Conservation (phyloP, 2,329 filamentous ascomycete species). For the Penicillium sp. region DNA sequence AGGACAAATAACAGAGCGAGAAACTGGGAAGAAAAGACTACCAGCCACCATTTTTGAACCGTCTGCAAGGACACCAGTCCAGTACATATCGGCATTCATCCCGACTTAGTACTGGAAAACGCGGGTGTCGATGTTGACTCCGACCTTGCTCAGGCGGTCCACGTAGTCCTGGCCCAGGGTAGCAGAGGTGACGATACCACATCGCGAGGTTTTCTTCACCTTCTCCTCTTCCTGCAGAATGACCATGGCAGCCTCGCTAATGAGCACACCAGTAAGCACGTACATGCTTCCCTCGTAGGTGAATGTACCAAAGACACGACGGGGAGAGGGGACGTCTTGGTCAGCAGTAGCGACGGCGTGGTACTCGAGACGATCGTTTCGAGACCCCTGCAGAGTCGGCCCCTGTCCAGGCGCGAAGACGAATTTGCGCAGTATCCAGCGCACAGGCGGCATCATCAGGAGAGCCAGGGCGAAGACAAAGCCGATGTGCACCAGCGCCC, state of each 20-base stretch:
- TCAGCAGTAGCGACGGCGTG: constrained; percentile 48
- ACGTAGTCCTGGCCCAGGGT: constrained; percentile 48
- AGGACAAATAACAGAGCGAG: not conserved
- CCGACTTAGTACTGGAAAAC: constrained; percentile 31
- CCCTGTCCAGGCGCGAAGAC: constrained; percentile 54
- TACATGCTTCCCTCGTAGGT: constrained; percentile 45
- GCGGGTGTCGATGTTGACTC: constrained; percentile 42
- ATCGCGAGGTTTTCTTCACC: constrained; percentile 41
- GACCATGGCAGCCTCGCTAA: constrained; percentile 47
- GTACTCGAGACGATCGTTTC: constrained; percentile 42
- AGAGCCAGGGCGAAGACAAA: constrained; percentile 48
- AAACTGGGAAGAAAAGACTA: not conserved
- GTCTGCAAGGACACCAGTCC: not conserved
- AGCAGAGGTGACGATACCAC: constrained; percentile 51
- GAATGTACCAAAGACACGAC: constrained; percentile 44
- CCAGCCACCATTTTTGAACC: not conserved
- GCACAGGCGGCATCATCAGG: constrained; percentile 53
- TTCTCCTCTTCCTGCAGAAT: constrained; percentile 44
- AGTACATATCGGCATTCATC: not conserved
- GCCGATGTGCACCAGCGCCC: constrained; percentile 49
- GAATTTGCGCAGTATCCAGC: constrained; percentile 49
- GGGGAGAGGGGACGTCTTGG: constrained; percentile 31
- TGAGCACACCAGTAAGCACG: constrained; percentile 42
- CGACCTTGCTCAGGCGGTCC: constrained; percentile 45
- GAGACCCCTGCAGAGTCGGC: constrained; percentile 44